phyloP scores from a whole-genome alignment of 192 early-diverging fungal species.

The Linnemannia schmuckeri region DNA sequence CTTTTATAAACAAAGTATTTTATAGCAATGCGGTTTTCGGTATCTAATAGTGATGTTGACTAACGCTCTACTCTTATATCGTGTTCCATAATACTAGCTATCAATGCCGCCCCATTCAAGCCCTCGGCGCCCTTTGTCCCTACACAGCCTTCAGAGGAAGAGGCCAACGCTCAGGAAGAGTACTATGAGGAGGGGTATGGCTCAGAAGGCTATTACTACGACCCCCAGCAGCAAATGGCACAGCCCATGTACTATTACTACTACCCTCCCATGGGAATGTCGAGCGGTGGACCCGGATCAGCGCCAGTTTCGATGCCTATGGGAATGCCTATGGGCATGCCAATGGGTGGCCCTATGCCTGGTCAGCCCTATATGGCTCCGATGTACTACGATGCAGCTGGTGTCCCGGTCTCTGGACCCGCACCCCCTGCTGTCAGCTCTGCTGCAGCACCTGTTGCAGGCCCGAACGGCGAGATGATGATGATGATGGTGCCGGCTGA shows the following conservation, averaged over 20 bases:
- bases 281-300: conserved; percentile 12
- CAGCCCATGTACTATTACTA: conserved; percentile 55
- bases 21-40: not conserved
- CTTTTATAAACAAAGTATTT: not conserved
- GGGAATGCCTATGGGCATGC: conserved; percentile 47
- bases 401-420: conserved; percentile 28
- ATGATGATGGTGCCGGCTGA: conserved; percentile 54
- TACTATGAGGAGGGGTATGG: conserved; percentile 27
- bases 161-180: conserved; percentile 22
- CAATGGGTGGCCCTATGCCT: conserved; percentile 30
- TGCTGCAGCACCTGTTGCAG: conserved; percentile 4
- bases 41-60: not conserved
- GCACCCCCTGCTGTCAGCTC: conserved; percentile 12
- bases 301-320: conserved; percentile 22
- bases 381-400: conserved; percentile 36
- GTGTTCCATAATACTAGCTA: conserved; percentile 14
- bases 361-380: conserved; percentile 44
- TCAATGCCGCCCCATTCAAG: conserved; percentile 50
- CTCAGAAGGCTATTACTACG: conserved; percentile 42
- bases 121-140: conserved; percentile 21
- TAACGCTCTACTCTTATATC: not conserved
- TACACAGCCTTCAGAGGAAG: not conserved
- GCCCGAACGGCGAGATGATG: conserved; percentile 39
- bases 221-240: conserved; percentile 35
- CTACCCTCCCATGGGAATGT: conserved; percentile 31